Conservation (phyloP, 495 filamentous ascomycete species). For the Penicillium nucicola region DNA sequence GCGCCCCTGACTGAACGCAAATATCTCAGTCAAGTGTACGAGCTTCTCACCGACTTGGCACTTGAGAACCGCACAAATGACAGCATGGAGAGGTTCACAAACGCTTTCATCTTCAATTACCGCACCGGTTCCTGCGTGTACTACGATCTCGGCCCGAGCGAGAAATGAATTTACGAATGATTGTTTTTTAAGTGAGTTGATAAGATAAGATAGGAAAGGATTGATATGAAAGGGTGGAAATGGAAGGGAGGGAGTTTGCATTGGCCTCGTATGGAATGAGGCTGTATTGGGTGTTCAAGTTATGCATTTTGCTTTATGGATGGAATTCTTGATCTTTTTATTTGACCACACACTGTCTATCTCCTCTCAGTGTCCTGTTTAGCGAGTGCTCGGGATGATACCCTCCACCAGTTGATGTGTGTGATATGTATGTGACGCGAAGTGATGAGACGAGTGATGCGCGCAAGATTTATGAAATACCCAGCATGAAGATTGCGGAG, state of each 20-base stretch:
- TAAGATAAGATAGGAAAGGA: background rate
- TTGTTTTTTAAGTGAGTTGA: conserved; percentile 1
- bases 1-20: conserved; percentile 74
- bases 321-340: conserved; percentile 4
- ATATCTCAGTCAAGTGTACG: conserved; percentile 84
- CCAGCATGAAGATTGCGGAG: conserved; percentile 1
- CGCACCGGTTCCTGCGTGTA: conserved; percentile 71
- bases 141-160: conserved; percentile 59
- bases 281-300: background rate
- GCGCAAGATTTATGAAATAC: conserved; percentile 10
- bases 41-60: conserved; percentile 63
- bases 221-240: too few relatives aligned
- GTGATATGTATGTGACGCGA: too few relatives aligned
- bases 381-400: conserved; percentile 30
- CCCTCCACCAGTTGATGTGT: conserved; percentile 9
- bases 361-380: conserved; percentile 25
- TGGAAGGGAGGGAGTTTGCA: background rate
- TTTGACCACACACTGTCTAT: conserved; percentile 2
- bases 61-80: conserved; percentile 42
- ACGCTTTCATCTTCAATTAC: conserved; percentile 81
- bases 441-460: conserved; percentile 16
- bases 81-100: conserved; percentile 50
- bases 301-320: conserved; percentile 4
- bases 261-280: background rate
- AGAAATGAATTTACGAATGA: conserved; percentile 23